Evolutionary conservation across 768 basidiomycete genomes (phyloP), one percentile per base, ranked within the genome.

Genomic region (Pleurotus giganteus): DNA sequence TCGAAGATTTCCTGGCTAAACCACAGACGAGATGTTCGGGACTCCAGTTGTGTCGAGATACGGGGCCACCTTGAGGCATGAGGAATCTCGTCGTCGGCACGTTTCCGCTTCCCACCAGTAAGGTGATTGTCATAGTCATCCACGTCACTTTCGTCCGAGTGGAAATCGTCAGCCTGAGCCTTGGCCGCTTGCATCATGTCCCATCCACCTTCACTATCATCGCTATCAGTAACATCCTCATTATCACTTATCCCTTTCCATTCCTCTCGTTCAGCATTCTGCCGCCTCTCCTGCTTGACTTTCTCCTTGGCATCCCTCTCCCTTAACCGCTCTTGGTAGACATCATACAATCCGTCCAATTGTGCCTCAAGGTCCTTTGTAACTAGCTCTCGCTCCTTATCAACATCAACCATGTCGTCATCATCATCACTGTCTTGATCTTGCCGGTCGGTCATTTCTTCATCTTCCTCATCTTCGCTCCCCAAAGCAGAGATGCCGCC

Each of bases 1-100:
- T 84, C 79, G 76, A 99, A 99, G 41, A 97, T 70, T 47, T 89
- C 88, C 70, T 97, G 96, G 60, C 89, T 87, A 72, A 98, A 99
- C 97, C 97, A 99, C n/a, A 98, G 67, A 61, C 88, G 81, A 2
- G 94, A 82, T 42, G 85, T 57, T 69, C 65, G 0, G 75, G 70
- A 31, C 19, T 75, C 74, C 29, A 83, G 72, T 28, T 77, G 74
- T 2, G 78, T 75, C 32, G 83, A 65, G 12, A 89, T 70, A 37
- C 80, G 78, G 17, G 70, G 67, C 47, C 81, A 82, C 67, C 88
- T 88, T 31, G 69, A 39, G 66, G 67, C 32, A 65, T 66, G 19
- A 53, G 58, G 57, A 36, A 57, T 44, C 11, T 57, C 59, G 15
- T 62, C 56, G n/a, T 63, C 64, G 2, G 54, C 59, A 39, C 76